A percentile compares a stretch with the other conserved stretches of the same genome.
These are phyloP conservation scores for Rubia tinctorum DNA, from an alignment of 305 asterid species.

Conservation along the genomic window DNA sequence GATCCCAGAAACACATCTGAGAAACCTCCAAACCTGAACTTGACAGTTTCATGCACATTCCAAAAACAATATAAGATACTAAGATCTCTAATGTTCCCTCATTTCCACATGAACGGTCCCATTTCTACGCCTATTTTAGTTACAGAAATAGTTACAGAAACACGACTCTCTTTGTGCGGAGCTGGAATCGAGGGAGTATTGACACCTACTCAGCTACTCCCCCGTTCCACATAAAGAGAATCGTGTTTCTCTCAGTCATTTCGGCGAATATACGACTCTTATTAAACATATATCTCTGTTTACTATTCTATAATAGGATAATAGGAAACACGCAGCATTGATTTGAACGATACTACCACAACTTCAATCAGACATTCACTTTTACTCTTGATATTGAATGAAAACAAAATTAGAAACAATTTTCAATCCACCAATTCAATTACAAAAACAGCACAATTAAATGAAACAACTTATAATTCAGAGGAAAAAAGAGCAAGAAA, in stretches of 20 bases:
- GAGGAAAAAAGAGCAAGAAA: neutral
- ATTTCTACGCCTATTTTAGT: too few relatives aligned
- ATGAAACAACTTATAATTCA: neutral
- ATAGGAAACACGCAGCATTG: neutral
- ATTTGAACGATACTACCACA: neutral
- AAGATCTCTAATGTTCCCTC: neutral
- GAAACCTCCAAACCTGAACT: conserved; percentile 3
- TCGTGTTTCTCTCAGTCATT: neutral
- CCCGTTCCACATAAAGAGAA: neutral
- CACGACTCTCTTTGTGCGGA: neutral
- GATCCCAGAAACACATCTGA: neutral
- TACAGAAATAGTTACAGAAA: neutral
- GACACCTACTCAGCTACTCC: neutral
- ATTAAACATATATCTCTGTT: neutral
- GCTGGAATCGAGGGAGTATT: neutral
- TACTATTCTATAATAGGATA: neutral
- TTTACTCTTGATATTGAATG: neutral
- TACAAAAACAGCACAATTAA: neutral
- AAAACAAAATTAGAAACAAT: neutral
- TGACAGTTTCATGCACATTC: neutral
- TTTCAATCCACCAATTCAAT: neutral
- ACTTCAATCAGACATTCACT: neutral
- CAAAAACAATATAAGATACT: neutral
- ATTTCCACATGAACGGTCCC: neutral
- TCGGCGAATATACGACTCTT: neutral